Conservation (phyloP, 108 stramenopile genomes). For the Phaeodactylum tricornutum region DNA sequence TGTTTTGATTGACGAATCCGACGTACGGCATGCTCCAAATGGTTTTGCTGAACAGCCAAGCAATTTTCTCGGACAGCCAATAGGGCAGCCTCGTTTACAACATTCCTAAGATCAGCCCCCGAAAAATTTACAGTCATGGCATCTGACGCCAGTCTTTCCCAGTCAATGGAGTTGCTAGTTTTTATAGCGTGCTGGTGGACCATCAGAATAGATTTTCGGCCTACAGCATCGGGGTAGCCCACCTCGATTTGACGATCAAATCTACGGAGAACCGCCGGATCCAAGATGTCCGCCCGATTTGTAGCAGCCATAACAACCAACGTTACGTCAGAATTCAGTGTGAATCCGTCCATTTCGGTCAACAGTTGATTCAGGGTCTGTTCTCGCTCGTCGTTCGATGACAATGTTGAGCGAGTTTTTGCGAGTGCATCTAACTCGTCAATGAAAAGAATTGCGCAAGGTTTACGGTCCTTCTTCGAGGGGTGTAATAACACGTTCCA, state of each 20-base stretch:
- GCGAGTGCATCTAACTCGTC: slow-evolving; percentile 96
- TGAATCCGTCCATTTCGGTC: slow-evolving; percentile 96
- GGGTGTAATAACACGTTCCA: slow-evolving; percentile 1
- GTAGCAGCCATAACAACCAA: slow-evolving; percentile 81
- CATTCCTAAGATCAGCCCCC: slow-evolving; percentile 68
- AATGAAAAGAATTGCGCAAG: slow-evolving; percentile 88
- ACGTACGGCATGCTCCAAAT: slow-evolving; percentile 41
- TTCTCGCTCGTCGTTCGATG: slow-evolving; percentile 84
- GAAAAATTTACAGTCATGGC: slow-evolving; percentile 44
- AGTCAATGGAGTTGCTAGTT: slow-evolving; percentile 18
- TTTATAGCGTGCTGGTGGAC: slow-evolving; percentile 50
- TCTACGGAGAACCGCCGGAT: slow-evolving; percentile 90
- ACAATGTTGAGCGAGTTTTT: slow-evolving; percentile 35
- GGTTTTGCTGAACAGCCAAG: slow-evolving; percentile 29
- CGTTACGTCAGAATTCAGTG: slow-evolving; percentile 18
- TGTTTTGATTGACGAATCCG: slow-evolving; percentile 24
- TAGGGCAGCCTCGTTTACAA: slow-evolving; percentile 73
- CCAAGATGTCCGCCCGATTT: slow-evolving; percentile 54
- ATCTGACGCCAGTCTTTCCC: slow-evolving; percentile 20
- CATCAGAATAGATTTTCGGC: slow-evolving; percentile 76
- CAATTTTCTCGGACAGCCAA: slow-evolving; percentile 50
- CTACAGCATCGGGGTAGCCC: slow-evolving; percentile 68
- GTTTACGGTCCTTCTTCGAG: slow-evolving; percentile 14
- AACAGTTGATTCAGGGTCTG: slow-evolving; percentile 92
- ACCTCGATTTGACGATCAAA: slow-evolving; percentile 93